A percentile compares a stretch with the other conserved stretches of the same genome.
Evolutionary conservation across 2,329 filamentous ascomycete species (phyloP).

Genomic region (Whalleya microplaca): DNA sequence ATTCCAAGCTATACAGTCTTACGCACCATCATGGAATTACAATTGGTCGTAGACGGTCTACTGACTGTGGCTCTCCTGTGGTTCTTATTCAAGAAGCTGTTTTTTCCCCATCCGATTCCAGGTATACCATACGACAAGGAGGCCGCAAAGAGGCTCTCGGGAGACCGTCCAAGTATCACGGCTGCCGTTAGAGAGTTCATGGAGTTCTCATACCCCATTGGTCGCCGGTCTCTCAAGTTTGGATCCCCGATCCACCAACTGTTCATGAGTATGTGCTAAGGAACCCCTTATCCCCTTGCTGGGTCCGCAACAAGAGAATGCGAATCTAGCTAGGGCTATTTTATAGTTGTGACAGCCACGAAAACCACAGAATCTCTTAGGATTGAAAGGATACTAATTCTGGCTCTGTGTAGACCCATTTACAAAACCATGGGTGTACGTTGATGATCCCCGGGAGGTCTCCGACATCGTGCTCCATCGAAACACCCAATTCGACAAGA

Average conservation of each 20-base stretch:
- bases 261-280: constrained; percentile 2
- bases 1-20: neutral
- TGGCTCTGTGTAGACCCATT: constrained; percentile 5
- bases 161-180: constrained; percentile 18
- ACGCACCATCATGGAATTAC: neutral
- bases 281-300: neutral
- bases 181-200: constrained; percentile 8
- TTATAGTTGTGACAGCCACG: neutral
- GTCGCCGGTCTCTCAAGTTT: constrained; percentile 10
- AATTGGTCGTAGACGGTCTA: neutral
- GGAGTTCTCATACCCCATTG: constrained; percentile 2
- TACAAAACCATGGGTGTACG: constrained; percentile 10
- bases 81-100: neutral
- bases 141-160: constrained; percentile 11
- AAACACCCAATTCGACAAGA: constrained; percentile 22
- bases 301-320: neutral
- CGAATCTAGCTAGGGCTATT: too few species aligned
- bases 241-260: constrained; percentile 18
- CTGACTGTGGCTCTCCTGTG: neutral
- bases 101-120: constrained; percentile 16
- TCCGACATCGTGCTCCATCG: constrained; percentile 17
- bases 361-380: too few species aligned
- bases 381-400: neutral
- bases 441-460: constrained; percentile 21
- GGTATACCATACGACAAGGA: constrained; percentile 20